Evolutionary conservation across 2,329 filamentous ascomycete genomes (phyloP), one percentile per base, ranked within the genome.

Genomic region (Alternaria tenuissima): DNA sequence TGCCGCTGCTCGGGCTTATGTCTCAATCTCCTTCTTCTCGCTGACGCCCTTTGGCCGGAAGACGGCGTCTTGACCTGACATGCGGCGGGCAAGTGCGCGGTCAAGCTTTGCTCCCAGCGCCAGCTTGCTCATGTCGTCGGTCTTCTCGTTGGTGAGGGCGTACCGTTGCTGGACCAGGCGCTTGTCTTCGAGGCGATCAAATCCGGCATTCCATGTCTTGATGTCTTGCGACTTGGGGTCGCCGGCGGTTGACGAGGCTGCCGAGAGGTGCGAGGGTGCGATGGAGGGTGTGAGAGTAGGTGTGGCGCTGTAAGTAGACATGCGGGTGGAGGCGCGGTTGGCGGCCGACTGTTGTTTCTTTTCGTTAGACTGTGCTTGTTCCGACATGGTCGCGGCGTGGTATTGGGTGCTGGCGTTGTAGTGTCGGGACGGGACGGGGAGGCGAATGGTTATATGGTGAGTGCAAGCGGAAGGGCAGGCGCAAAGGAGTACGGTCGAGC

Each of bases 51-150:
- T 81, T 30, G 81, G 87, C 65, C 90, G 88, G 85, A 95, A 94
- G 78, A 92, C 89, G 67, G 94, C 94, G 73, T 97, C 94, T 80
- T 97, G 94, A 68, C 91, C 83, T 28, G 87, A 90, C 93, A 97
- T 95, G 73, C 94, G 88, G 67, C 93, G 86, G 68, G 90, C 90
- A 56, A 97, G 87, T 22, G 94, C 93, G 62, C 94, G 89, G 78
- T 97, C 93, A 41, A 97, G 87, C 82, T 97, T 97, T 62, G 93
- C 93, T 48, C 93, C 91, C 53, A 97, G 86, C 38, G 93, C 93
- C 59, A 96, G 86, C 82, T 96, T 96, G 82, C 88, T 89, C 79
- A 96, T 84, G 76, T 91, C 89, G 72, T 92, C 91, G 20, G 86
- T 88, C 85, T 96, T 96, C 79, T 94, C 89, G 64, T 90, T 87